These are phyloP conservation scores for Pseudocercospora pini-densiflorae DNA, from an alignment of 2,329 filamentous ascomycete genomes.

Conservation along the genomic window DNA sequence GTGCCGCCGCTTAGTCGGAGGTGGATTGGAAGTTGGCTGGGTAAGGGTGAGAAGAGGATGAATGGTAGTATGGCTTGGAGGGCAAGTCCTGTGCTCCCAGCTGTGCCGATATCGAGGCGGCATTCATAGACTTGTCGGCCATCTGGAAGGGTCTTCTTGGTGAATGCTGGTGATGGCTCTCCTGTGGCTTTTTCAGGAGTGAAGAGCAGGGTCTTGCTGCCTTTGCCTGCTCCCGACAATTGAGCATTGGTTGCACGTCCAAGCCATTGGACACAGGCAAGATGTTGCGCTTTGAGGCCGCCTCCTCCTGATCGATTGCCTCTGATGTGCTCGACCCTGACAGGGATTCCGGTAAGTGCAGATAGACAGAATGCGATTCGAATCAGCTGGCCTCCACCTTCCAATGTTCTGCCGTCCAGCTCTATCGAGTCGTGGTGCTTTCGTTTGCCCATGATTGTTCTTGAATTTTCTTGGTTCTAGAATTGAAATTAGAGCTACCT, in stretches of 20 bases:
- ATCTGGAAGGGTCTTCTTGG: constrained; percentile 16
- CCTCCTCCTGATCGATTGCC: constrained; percentile 57
- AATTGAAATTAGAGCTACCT: too few relatives aligned
- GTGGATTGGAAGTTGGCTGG: constrained; percentile 30
- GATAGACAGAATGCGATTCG: constrained; percentile 61
- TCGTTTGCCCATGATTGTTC: constrained; percentile 7
- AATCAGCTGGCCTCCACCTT: constrained; percentile 66
- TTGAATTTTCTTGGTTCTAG: too few relatives aligned
- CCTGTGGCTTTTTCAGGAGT: constrained; percentile 30
- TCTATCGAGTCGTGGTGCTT: constrained; percentile 35
- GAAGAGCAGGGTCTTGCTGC: constrained; percentile 50
- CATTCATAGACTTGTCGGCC: constrained; percentile 39
- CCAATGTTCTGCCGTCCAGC: constrained; percentile 43
- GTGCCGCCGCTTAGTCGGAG: constrained; percentile 62
- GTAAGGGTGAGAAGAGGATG: constrained; percentile 50
- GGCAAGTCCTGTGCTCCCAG: constrained; percentile 60
- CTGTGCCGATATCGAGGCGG: constrained; percentile 50
- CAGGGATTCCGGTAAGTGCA: constrained; percentile 54
- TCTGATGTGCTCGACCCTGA: constrained; percentile 59
- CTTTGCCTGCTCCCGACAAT: constrained; percentile 46
- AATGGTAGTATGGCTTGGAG: constrained; percentile 65
- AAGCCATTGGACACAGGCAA: constrained; percentile 60
- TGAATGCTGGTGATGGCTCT: constrained; percentile 30
- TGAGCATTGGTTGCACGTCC: constrained; percentile 53
- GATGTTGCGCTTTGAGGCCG: constrained; percentile 62